Evolutionary conservation across 345 rosid species (phyloP), one percentile per base, ranked within the genome.

Genomic region (Gossypioides kirkii): DNA sequence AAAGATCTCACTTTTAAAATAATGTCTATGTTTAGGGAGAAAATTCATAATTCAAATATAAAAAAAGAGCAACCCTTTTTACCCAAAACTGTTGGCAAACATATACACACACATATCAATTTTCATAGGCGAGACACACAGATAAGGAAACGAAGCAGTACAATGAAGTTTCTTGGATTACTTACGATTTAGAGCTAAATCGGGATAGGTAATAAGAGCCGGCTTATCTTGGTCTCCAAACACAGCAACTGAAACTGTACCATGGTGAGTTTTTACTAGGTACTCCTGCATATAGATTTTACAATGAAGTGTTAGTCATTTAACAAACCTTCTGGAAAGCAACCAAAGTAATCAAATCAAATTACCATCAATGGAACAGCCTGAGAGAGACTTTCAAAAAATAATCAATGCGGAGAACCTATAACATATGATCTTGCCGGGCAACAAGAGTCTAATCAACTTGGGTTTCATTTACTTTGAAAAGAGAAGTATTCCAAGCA

Each of bases 151-250:
- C 41, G 14, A 22, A 32, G 47, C 42, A 59, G 17, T 10, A 45
- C 22, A 59, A 17, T 25, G 11, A 32, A 8, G 22, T 25, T 67
- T 23, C 47, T 11, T 9, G 36, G 45, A 50, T 36, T 47, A 82
- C 96, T 85, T 84, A 94, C 97, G 76, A 78, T 91, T 91, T 49
- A 94, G 75, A 76, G 90, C 98, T 68, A 94, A 80, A 90, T 94
- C 97, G 52, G 98, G 98, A 83, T 89, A 94, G 5, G 98, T 91
- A 56, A 94, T 73, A 58, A 94, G 94, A 72, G 97, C 98, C 22
- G 95, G 97, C 87, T 92, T 94, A 83, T 94, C 98, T 61, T 82
- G 91, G 80, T 94, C 97, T 73, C 98, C 98, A 75, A 81, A 87
- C 72, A 94, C 96, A 23, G 97, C 77, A 83, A 94, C 98, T 45